Base-by-base conservation (phyloP, 768 basidiomycete species). In the Galerina marginata region DNA sequence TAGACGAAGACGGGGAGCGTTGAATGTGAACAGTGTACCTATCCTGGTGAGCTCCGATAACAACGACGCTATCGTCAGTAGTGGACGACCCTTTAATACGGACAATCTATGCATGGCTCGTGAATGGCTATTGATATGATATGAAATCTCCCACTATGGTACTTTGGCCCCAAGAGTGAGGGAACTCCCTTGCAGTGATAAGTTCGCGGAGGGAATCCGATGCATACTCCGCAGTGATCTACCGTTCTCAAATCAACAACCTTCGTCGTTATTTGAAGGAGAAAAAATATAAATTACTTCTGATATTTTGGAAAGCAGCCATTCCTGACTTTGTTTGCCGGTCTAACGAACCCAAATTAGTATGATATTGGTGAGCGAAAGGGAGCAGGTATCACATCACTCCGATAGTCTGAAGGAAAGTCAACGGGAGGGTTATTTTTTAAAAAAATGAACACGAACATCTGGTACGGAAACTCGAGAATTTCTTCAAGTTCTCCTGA, bases 101-200 rank as follows among this genome's bases (percentile, higher is more conserved):
- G 49, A 86, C 81, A 66, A 95, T 87, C 92, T 93, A 66, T 54
- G 65, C n/a, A 59, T 40, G 44, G 47, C 52, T 65, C 61, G 42
- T 45, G 48, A 56, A 61, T 45, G 37, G 65, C 61, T 20, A 45
- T 44, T 6, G 43, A 37, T 50, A 55, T 45, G 16, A 15, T 25
- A 43, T 26, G 55, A n/a, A 56, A 20, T 29, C 42, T 71, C 86
- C 60, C 69, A 90, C 88, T 61, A 93, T 86, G 53, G 84, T 83
- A 73, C 91, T 89, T 80, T 97, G 95, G 9, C 88, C 89, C 95
- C 94, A 95, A 2, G 85, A 75, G 71, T 95, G 93, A 50, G 76
- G 57, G 66, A 95, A 94, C 72, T 93, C 93, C 25, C 80, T 76
- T 58, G 94, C 73, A 6, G 83, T 82, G 66, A 96, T 91, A 14